Conservation (phyloP, 352 stramenopile species). For the Globisporangium camurandrum region DNA sequence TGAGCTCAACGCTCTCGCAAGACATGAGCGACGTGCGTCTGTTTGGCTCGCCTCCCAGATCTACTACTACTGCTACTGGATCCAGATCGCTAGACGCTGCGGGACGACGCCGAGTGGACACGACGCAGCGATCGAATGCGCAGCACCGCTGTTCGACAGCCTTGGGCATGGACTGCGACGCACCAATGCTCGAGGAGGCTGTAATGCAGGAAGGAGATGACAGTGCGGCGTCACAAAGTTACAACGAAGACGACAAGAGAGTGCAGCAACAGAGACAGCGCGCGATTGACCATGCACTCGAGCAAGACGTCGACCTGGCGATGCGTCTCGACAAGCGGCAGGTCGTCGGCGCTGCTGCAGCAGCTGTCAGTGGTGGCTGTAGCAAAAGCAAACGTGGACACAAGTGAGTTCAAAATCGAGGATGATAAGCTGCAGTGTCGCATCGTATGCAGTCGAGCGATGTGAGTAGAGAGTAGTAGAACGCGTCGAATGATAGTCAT, state of each 20-base stretch:
- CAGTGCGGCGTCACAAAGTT: background rate
- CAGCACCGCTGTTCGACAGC: background rate
- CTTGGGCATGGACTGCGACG: background rate
- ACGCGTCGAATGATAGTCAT: too few relatives aligned
- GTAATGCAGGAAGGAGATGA: conserved; percentile 1
- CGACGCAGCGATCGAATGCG: background rate
- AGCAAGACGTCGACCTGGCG: background rate
- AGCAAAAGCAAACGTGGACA: too few relatives aligned
- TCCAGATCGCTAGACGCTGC: too few relatives aligned
- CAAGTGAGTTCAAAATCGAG: too few relatives aligned
- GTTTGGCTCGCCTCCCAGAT: background rate
- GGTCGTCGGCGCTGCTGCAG: too few relatives aligned
- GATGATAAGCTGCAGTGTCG: too few relatives aligned
- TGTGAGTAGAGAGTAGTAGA: too few relatives aligned
- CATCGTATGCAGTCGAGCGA: too few relatives aligned
- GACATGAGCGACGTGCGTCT: conserved; percentile 10
- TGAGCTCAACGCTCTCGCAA: conserved; percentile 10
- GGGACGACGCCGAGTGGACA: too few relatives aligned
- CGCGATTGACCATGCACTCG: background rate
- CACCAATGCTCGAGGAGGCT: background rate
- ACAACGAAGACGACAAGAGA: background rate
- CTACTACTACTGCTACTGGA: background rate
- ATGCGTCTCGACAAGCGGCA: too few relatives aligned
- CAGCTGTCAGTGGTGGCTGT: too few relatives aligned
- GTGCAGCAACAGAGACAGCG: background rate